A percentile compares a stretch with the other conserved stretches of the same genome.
These are phyloP conservation scores for Haplosporangium sp. DNA, from an alignment of 371 early-diverging fungal species.

Conservation along the genomic window DNA sequence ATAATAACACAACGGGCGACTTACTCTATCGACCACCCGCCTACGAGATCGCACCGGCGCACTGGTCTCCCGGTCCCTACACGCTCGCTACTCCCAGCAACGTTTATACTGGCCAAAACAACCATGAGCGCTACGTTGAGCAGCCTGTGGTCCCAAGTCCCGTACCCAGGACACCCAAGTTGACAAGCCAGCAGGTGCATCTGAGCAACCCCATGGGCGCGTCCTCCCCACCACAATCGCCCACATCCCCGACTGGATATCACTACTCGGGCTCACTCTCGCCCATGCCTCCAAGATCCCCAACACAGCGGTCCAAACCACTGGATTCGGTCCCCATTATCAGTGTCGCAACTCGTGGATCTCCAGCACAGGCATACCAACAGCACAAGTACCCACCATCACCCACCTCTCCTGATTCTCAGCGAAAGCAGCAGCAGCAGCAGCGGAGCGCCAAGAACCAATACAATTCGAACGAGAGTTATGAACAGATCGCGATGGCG, in stretches of 20 bases:
- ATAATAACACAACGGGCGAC: conserved; percentile 8
- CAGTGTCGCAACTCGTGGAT: conserved; percentile 25
- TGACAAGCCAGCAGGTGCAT: conserved; percentile 10
- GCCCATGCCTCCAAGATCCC: conserved; percentile 31
- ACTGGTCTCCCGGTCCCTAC: conserved; percentile 34
- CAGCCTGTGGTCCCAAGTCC: conserved; percentile 37
- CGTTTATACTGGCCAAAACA: conserved; percentile 7
- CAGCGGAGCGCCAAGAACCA: neutral
- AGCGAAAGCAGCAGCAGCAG: conserved; percentile 6
- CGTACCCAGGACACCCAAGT: conserved; percentile 33
- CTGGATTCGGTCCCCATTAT: conserved; percentile 24
- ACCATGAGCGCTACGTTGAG: conserved; percentile 27
- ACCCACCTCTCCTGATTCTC: neutral
- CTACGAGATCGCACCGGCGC: conserved; percentile 13
- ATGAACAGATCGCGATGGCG: conserved; percentile 20
- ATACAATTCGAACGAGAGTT: conserved; percentile 23
- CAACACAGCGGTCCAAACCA: neutral
- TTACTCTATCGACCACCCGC: conserved; percentile 29
- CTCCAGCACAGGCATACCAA: conserved; percentile 17
- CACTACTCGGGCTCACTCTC: conserved; percentile 16
- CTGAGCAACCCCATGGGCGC: conserved; percentile 17
- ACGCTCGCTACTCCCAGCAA: conserved; percentile 12
- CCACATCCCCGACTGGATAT: conserved; percentile 10
- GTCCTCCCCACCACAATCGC: conserved; percentile 9
- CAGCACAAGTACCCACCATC: conserved; percentile 11